Conservation (phyloP, 2,329 filamentous ascomycete genomes). For the Epichloe bromicola region DNA sequence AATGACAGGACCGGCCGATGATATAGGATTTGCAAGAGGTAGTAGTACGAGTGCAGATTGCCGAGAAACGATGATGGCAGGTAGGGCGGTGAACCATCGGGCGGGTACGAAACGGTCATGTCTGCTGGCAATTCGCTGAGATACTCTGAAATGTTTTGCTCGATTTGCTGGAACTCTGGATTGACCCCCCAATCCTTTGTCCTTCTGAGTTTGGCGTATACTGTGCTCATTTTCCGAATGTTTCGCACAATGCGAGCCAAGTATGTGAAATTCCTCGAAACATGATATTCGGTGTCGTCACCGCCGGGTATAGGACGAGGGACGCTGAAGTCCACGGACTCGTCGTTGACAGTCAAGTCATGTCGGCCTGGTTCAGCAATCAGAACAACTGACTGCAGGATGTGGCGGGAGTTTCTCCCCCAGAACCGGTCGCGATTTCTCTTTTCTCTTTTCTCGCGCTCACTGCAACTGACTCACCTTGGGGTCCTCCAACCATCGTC, state of each 20-base stretch:
- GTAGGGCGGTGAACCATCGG: conserved; percentile 71
- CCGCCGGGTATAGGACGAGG: conserved; percentile 50
- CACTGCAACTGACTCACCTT: conserved; percentile 43
- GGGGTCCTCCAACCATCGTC: conserved; percentile 83
- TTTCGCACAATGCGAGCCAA: conserved; percentile 66
- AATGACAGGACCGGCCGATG: conserved; percentile 75
- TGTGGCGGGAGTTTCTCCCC: not conserved
- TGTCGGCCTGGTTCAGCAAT: conserved; percentile 46
- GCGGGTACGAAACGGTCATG: conserved; percentile 62
- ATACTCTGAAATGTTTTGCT: conserved; percentile 66
- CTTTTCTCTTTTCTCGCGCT: not conserved
- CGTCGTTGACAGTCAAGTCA: conserved; percentile 62
- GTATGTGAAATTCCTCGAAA: conserved; percentile 76
- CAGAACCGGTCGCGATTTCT: not conserved
- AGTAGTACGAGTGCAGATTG: conserved; percentile 81
- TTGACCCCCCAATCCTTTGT: conserved; percentile 83
- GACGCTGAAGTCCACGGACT: conserved; percentile 63
- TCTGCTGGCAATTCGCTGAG: conserved; percentile 64
- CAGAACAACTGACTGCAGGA: conserved; percentile 2
- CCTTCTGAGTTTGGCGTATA: conserved; percentile 61
- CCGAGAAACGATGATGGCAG: conserved; percentile 77
- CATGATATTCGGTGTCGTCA: conserved; percentile 62
- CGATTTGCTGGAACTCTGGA: conserved; percentile 68
- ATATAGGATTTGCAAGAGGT: conserved; percentile 73
- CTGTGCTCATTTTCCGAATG: conserved; percentile 62